Evolutionary conservation across 805 yeast genomes (phyloP), one percentile per base, ranked within the genome.

Genomic region (Priceomyces medius): DNA sequence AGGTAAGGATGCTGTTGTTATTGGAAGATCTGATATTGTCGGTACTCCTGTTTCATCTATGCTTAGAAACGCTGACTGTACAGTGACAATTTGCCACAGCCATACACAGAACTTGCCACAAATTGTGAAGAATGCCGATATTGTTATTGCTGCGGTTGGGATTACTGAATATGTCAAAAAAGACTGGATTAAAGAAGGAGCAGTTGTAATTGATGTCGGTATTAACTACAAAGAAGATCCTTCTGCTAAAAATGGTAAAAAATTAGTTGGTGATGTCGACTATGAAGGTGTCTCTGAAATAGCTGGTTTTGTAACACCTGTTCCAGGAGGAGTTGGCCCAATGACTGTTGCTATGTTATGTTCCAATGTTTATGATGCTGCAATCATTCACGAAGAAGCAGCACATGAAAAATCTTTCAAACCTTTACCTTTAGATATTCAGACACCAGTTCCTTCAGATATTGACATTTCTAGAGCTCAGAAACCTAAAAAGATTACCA

Each of bases 271-370:
- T 48, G 99, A 91, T 62, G 97, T 88, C 33, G 97, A 90, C 55
- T 91, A 74, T 56, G 85, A 72, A 41, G 68, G 81, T 21, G 90
- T 88, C 41, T 64, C 73, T 43, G 61, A 70, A 38, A 75, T 73
- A 40, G 93, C 90, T 2, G 67, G 82, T 9, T 78, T 75, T 53
- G 77, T 93, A 48, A 90, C 98, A 4, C 99, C 99, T 13, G 99
- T 91, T 42, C 99, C 99, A 23, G 98, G 98, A 60, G 98, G 98
- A 54, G 98, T 91, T 48, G 99, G 99, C 31, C 99, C 99, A 49
- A 91, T 91, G 98, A 91, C 99, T 20, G 97, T 91, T 36, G 96
- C 96, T 31, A 89, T 90, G 97, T 79, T 91, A 46, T 77, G 90
- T 47, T 78, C 84, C 49, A 91, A 93, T 58, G 91, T 91, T 8